A percentile compares a stretch with the other conserved stretches of the same genome.
These are phyloP conservation scores for Fraxinus velutina DNA, from an alignment of 305 asterid genomes.

Conservation along the genomic window DNA sequence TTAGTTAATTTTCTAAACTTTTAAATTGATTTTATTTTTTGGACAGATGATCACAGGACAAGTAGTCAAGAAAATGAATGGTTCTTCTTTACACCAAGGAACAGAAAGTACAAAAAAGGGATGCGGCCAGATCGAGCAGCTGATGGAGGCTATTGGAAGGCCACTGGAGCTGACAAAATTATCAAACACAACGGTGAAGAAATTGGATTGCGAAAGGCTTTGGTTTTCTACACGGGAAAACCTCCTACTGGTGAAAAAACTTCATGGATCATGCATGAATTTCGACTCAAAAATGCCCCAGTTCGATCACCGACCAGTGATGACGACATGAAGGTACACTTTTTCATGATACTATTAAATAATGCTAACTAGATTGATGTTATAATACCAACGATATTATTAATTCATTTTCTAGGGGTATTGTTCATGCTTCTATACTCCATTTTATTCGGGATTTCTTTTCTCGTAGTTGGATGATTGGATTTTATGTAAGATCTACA, in stretches of 20 bases:
- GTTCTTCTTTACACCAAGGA: constrained; percentile 33
- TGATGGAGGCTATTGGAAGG: constrained; percentile 29
- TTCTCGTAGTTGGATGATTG: constrained; percentile 19
- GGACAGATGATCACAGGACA: background rate
- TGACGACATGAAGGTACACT: background rate
- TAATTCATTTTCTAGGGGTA: background rate
- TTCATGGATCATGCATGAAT: constrained; percentile 29
- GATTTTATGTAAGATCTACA: constrained; percentile 12
- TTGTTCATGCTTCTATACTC: background rate
- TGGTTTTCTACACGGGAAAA: constrained; percentile 22
- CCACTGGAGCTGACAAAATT: constrained; percentile 22
- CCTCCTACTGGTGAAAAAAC: constrained; percentile 12
- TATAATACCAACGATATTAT: background rate
- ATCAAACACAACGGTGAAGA: background rate
- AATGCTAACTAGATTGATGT: background rate
- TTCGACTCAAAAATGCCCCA: background rate
- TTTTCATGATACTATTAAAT: background rate
- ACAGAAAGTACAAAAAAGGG: constrained; percentile 21
- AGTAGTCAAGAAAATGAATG: constrained; percentile 12
- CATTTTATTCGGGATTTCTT: background rate
- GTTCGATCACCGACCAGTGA: background rate
- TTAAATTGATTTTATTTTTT: background rate
- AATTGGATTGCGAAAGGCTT: constrained; percentile 18
- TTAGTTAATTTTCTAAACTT: background rate
- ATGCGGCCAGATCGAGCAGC: constrained; percentile 25